Evolutionary conservation across 805 yeast genomes (phyloP).

Genomic region (Candida glaebosa): DNA sequence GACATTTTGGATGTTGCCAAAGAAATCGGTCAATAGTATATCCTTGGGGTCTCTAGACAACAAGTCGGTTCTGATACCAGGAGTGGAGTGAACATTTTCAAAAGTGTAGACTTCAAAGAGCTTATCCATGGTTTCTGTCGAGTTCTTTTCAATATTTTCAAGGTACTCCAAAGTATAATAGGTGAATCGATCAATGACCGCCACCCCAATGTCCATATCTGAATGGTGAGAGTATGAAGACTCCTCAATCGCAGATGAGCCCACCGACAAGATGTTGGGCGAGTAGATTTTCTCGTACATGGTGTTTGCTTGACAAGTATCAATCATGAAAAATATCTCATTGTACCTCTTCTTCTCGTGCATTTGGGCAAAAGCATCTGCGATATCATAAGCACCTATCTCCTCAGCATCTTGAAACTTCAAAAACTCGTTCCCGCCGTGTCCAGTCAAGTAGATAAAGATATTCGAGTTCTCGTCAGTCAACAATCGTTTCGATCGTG

Average conservation of each 20-base stretch:
- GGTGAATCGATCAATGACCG: constrained; percentile 95
- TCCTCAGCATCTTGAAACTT: constrained; percentile 99
- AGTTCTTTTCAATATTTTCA: constrained; percentile 75
- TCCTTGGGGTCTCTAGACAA: constrained; percentile 62
- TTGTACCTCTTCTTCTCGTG: constrained; percentile 92
- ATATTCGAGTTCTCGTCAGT: constrained; percentile 95
- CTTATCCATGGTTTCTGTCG: constrained; percentile 74
- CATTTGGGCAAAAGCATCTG: constrained; percentile 97
- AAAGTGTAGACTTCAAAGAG: constrained; percentile 80
- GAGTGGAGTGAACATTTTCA: constrained; percentile 83
- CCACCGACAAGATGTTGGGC: constrained; percentile 90
- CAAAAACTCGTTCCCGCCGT: constrained; percentile 96
- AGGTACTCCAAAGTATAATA: constrained; percentile 85
- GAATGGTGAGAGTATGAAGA: constrained; percentile 94
- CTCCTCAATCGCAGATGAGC: constrained; percentile 84
- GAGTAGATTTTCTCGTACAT: constrained; percentile 92
- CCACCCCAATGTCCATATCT: constrained; percentile 94
- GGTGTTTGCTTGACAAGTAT: constrained; percentile 98
- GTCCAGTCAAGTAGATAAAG: constrained; percentile 94
- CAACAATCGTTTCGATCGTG: constrained; percentile 82
- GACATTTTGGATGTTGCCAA: constrained; percentile 86
- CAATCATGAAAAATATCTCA: constrained; percentile 95
- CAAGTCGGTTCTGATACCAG: constrained; percentile 87
- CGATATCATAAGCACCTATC: constrained; percentile 90
- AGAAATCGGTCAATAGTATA: constrained; percentile 85